Evolutionary conservation across 2,329 filamentous ascomycete genomes (phyloP), one percentile per base, ranked within the genome.

Genomic region (Epichloe scottii): DNA sequence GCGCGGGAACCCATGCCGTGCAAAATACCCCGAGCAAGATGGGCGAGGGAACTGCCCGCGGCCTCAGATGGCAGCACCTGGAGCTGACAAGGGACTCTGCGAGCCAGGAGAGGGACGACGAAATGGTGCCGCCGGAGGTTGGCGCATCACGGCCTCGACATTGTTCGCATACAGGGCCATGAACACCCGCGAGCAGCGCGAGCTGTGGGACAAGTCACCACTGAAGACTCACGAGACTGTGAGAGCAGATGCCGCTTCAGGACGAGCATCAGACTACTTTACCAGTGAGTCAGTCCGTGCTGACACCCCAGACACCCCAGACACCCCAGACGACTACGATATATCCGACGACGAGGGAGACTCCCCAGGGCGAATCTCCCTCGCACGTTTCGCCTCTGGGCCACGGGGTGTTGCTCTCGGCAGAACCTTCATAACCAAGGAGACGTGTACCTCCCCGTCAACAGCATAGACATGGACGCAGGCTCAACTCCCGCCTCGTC

Each of bases 271-370:
- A n/a, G 46, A 30, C 6, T 48, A 30, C 6, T 48, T 48, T 23
- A n/a, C 38, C 10, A 14, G 40, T 42, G 19, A 42, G 46, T 34
- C 21, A 23, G 21, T 23, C 21, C n/a, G n/a, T n/a, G n/a, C n/a
- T n/a, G n/a, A n/a, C n/a, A n/a, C n/a, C n/a, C n/a, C n/a, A n/a
- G n/a, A 43, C 39, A 17, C 3, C 7, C 21, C 21, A 21, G 21
- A 21, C 3, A 7, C 23, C 19, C 41, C 55, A 8, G 56, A 55
- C 35, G 2, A 49, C n/a, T 58, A 58, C 35, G 63, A 65, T 34
- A 60, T 71, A 17, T 68, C 64, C 0, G 70, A 73, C 48, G 62
- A 66, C 19, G 72, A 77, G 51, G 71, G 68, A 2, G 64, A 65
- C 21, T 61, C 63, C 0, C 55, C 62, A 4, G 65, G 62, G 1